Base-by-base conservation (phyloP, 2,329 filamentous ascomycete genomes). In the Gremmenia infestans region DNA sequence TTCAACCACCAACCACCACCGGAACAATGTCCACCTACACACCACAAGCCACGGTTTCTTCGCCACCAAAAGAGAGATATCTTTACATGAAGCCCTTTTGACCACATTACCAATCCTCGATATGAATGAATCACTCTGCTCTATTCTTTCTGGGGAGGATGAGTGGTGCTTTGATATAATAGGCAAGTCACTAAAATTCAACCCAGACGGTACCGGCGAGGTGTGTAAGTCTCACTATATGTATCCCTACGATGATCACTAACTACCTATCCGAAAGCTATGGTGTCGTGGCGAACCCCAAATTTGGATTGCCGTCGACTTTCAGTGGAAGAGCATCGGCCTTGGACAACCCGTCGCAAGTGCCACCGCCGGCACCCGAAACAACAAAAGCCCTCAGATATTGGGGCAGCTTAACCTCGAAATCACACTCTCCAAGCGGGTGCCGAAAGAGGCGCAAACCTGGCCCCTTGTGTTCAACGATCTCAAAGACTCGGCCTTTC, bases 61-160 rank as follows among this genome's bases (percentile, higher is more conserved):
- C 28, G 28, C 28, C 28, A 32, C 4, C 28, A 32, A 4, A 32
- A 9, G 28, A 28, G 7, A 28, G 8, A 28, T 28, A 28, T 32
- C 9, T 32, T 32, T 4, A 32, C 28, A 1, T 8, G 9, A 11
- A 32, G 9, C 40, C 7, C 14, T 43, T 43, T 43, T 43, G 19
- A 17, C 46, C n/a, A 48, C 22, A 19, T 45, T 35, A 54, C 2
- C 39, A 42, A n/a, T 42, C 36, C 46, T 42, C 40, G 48, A 58
- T 28, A 66, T 66, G 64, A 63, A 66, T 40, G 62, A 66, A 48
- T 60, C 63, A 52, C 63, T 66, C 39, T 60, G 54, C 52, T 67
- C 61, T 45, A 64, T 67, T 49, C 61, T 67, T 40, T 59, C 46
- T 11, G 50, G 54, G 15, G 62, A 64, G 42, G 56, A 64, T 46